Conservation (phyloP, 2,329 filamentous ascomycete genomes). For the Endocalyx cinctus region DNA sequence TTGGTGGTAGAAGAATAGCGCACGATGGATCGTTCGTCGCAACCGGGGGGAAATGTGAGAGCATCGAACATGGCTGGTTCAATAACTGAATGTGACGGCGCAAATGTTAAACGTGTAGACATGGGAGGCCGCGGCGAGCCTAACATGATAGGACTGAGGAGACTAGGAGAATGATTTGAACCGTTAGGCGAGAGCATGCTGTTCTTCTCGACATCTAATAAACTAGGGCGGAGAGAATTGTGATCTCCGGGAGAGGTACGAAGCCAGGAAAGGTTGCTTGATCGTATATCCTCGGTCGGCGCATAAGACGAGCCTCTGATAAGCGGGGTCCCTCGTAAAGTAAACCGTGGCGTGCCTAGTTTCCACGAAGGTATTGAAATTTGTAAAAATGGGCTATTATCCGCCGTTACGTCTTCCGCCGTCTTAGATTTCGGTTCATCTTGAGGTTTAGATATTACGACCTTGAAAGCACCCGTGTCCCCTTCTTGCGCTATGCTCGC, state of each 20-base stretch:
- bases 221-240: slow-evolving; percentile 26
- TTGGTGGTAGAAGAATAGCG: slow-evolving; percentile 68
- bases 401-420: slow-evolving; percentile 49
- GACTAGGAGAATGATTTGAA: slow-evolving; percentile 21
- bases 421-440: slow-evolving; percentile 58
- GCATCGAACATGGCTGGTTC: slow-evolving; percentile 77
- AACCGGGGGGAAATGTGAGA: slow-evolving; percentile 72
- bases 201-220: slow-evolving; percentile 29
- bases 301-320: slow-evolving; percentile 78
- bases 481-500: slow-evolving; percentile 46
- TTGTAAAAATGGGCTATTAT: slow-evolving; percentile 55
- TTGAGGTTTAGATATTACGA: slow-evolving; percentile 71
- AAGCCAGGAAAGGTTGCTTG: slow-evolving; percentile 52
- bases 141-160: slow-evolving; percentile 24
- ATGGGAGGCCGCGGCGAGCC: slow-evolving; percentile 37
- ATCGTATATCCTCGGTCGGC: slow-evolving; percentile 67
- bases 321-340: slow-evolving; percentile 67
- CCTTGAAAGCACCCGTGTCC: slow-evolving; percentile 68
- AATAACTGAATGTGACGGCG: slow-evolving; percentile 48
- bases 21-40: slow-evolving; percentile 75
- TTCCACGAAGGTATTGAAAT: slow-evolving; percentile 80
- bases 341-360: slow-evolving; percentile 78
- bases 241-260: slow-evolving; percentile 31
- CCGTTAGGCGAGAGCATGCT: slow-evolving; percentile 34
- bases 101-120: slow-evolving; percentile 40